phyloP scores from a whole-genome alignment of 768 basidiomycete genomes.

The Mycena alexandri region DNA sequence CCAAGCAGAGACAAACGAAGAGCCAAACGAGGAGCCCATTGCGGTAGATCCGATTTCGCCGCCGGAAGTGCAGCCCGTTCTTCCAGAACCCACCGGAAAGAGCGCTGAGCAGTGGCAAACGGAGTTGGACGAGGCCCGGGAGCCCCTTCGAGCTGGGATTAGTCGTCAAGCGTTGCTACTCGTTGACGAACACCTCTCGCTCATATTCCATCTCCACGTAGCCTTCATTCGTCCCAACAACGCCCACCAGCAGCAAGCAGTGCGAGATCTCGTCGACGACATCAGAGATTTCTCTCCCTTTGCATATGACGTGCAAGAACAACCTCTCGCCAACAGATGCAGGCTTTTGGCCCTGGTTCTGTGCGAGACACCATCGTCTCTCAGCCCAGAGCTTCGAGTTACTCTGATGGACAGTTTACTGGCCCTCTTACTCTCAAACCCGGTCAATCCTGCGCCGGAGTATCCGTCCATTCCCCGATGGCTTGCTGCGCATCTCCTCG shows the following conservation, averaged over 20 bases:
- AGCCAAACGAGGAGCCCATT: constrained; percentile 21
- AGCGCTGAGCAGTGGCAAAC: constrained; percentile 73
- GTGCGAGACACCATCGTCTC: constrained; percentile 76
- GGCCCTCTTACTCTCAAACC: constrained; percentile 72
- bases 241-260: constrained; percentile 71
- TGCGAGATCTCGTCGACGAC: constrained; percentile 82
- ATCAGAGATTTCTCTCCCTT: constrained; percentile 75
- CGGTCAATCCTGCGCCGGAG: constrained; percentile 62
- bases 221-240: constrained; percentile 80
- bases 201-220: constrained; percentile 89
- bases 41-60: constrained; percentile 13
- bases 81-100: constrained; percentile 51
- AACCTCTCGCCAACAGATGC: constrained; percentile 83
- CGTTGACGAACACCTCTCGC: constrained; percentile 87
- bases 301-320: constrained; percentile 79
- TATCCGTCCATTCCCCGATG: constrained; percentile 80
- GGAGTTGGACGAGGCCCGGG: constrained; percentile 75
- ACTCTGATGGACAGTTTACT: constrained; percentile 77
- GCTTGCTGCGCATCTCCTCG: constrained; percentile 88
- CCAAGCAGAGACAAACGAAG: not conserved
- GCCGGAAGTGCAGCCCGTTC: constrained; percentile 12
- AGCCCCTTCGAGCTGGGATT: constrained; percentile 73
- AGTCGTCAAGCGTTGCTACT: constrained; percentile 79
- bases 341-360: constrained; percentile 88
- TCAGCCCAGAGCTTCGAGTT: constrained; percentile 65